Evolutionary conservation across 1,284 basidiomycete genomes (phyloP).

Genomic region (Austropuccinia psidii): DNA sequence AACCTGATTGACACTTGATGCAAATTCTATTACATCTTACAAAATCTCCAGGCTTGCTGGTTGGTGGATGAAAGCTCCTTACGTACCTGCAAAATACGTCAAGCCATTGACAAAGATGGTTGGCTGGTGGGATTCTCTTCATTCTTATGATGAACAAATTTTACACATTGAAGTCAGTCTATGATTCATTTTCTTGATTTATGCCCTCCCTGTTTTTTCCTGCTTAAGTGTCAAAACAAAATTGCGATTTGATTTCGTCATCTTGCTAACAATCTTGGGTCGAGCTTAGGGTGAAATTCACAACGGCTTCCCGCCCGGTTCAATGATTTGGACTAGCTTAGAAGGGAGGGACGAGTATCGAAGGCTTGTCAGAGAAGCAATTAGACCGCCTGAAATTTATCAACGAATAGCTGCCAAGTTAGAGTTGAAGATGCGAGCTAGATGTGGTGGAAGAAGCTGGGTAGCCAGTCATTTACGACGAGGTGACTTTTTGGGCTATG

Average conservation of each 20-base stretch:
- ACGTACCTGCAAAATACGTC: constrained; percentile 17
- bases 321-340: constrained; percentile 25
- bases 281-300: constrained; percentile 32
- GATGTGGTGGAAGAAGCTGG: constrained; percentile 30
- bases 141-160: constrained; percentile 20
- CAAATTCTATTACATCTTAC: neutral
- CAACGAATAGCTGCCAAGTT: constrained; percentile 17
- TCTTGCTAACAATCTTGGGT: neutral
- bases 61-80: constrained; percentile 37
- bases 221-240: neutral
- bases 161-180: constrained; percentile 33
- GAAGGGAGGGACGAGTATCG: constrained; percentile 24
- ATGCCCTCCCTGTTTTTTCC: neutral
- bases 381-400: constrained; percentile 21
- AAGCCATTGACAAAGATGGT: neutral
- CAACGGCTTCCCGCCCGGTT: constrained; percentile 32
- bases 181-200: neutral
- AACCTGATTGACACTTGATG: no score
- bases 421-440: constrained; percentile 29
- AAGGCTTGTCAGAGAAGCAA: neutral
- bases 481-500: constrained; percentile 15
- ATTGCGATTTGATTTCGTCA: neutral
- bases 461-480: constrained; percentile 27
- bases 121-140: constrained; percentile 30
- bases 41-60: constrained; percentile 4